These are phyloP conservation scores for Kwoniella europaea DNA, from an alignment of 768 basidiomycete species.

Conservation along the genomic window DNA sequence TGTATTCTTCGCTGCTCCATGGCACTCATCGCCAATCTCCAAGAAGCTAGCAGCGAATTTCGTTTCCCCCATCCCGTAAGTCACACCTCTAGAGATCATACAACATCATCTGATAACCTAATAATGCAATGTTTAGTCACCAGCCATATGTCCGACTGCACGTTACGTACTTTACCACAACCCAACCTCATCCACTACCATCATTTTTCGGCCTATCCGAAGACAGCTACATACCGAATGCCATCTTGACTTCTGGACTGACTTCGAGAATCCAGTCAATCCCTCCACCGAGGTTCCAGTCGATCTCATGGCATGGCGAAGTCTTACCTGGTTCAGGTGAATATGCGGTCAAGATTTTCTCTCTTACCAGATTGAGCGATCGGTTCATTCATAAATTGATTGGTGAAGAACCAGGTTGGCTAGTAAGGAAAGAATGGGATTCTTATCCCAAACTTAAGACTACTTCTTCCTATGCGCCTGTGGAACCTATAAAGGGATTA, in stretches of 20 bases:
- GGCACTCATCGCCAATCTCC: slow-evolving; percentile 65
- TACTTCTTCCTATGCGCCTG: slow-evolving; percentile 71
- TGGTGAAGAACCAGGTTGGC: slow-evolving; percentile 72
- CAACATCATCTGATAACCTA: not conserved
- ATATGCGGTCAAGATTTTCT: slow-evolving; percentile 89
- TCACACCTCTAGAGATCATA: not conserved
- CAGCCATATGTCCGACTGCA: slow-evolving; percentile 84
- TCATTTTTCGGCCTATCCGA: slow-evolving; percentile 69
- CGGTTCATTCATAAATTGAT: slow-evolving; percentile 74
- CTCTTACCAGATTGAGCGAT: slow-evolving; percentile 68
- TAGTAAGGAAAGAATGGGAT: slow-evolving; percentile 71
- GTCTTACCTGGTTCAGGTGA: slow-evolving; percentile 62
- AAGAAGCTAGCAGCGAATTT: slow-evolving; percentile 30
- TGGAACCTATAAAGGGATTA: slow-evolving; percentile 75
- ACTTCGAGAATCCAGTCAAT: slow-evolving; percentile 60
- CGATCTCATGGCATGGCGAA: slow-evolving; percentile 76
- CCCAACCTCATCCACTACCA: slow-evolving; percentile 66
- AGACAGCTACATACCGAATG: slow-evolving; percentile 62
- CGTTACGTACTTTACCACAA: slow-evolving; percentile 87
- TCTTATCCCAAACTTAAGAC: slow-evolving; percentile 65
- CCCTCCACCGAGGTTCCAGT: slow-evolving; percentile 79
- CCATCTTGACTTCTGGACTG: slow-evolving; percentile 70
- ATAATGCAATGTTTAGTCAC: slow-evolving; percentile 32
- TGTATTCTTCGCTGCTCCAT: slow-evolving; percentile 86
- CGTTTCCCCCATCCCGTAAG: slow-evolving; percentile 59